Conservation (phyloP, 164 flowering plant species). For the Magnolia sinica region DNA sequence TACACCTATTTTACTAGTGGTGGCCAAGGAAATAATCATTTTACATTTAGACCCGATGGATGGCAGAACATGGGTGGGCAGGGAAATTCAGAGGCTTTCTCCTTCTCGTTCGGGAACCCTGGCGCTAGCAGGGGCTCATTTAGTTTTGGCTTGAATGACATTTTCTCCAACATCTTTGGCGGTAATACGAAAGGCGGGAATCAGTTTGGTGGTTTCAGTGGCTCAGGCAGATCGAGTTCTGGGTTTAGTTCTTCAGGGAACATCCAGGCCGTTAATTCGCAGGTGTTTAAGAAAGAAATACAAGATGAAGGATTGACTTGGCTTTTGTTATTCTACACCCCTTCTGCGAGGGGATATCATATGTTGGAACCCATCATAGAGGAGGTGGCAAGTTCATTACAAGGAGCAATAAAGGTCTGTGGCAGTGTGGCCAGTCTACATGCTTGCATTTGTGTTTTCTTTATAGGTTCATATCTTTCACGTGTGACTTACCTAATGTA, state of each 20-base stretch:
- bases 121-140: constrained; percentile 42
- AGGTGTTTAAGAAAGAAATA: constrained; percentile 59
- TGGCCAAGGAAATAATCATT: constrained; percentile 52
- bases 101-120: constrained; percentile 74
- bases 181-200: constrained; percentile 29
- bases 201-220: constrained; percentile 47
- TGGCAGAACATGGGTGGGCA: constrained; percentile 60
- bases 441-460: background rate
- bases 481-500: background rate
- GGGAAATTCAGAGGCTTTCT: constrained; percentile 53
- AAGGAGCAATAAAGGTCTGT: constrained; percentile 79
- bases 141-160: constrained; percentile 55
- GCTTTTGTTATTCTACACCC: constrained; percentile 62
- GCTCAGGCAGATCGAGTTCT: constrained; percentile 37
- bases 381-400: constrained; percentile 58
- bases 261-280: constrained; percentile 44
- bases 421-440: background rate
- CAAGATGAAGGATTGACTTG: constrained; percentile 63
- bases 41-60: constrained; percentile 41
- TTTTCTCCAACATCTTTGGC: constrained; percentile 72
- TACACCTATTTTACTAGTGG: constrained; percentile 62
- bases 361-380: constrained; percentile 47
- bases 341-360: constrained; percentile 35
- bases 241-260: constrained; percentile 33
- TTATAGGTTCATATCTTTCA: background rate